A percentile compares a stretch with the other conserved stretches of the same genome.
phyloP scores from a whole-genome alignment of 2,329 filamentous ascomycete species.

The Aspergillus arachidicola region DNA sequence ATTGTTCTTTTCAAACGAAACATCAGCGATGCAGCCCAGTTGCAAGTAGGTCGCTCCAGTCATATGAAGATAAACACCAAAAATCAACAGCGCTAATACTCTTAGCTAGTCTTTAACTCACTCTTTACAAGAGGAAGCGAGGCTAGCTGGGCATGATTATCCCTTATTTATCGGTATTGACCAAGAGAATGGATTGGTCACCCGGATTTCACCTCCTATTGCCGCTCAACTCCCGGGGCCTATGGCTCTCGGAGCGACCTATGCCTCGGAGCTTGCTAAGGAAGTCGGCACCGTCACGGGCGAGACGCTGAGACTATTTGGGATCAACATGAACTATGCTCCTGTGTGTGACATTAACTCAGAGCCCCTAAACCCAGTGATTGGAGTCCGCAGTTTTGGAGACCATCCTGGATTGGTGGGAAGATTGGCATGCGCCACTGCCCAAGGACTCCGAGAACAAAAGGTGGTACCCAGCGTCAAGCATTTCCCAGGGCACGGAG shows the following conservation, averaged over 20 bases:
- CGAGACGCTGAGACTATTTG: conserved; percentile 40
- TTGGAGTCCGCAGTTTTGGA: conserved; percentile 47
- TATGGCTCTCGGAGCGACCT: conserved; percentile 49
- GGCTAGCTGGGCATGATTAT: conserved; percentile 40
- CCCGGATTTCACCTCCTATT: conserved; percentile 44
- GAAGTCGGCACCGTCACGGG: conserved; percentile 43
- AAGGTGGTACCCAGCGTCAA: conserved; percentile 48
- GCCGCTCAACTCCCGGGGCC: conserved; percentile 46
- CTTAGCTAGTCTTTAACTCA: conserved; percentile 30
- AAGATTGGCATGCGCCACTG: conserved; percentile 42
- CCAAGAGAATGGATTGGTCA: conserved; percentile 51
- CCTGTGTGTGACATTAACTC: conserved; percentile 50
- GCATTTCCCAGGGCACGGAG: conserved; percentile 50
- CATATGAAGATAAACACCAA: neutral
- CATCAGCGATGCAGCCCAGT: conserved; percentile 40
- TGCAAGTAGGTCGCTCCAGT: conserved; percentile 30
- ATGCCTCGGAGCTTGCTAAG: conserved; percentile 37
- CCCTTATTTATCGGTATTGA: conserved; percentile 50
- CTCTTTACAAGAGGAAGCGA: conserved; percentile 45
- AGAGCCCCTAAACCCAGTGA: conserved; percentile 48
- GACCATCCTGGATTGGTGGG: conserved; percentile 47
- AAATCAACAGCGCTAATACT: neutral
- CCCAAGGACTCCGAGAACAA: conserved; percentile 41
- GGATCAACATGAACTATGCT: conserved; percentile 52
- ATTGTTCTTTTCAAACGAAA: conserved; percentile 49